phyloP scores from a whole-genome alignment of 495 filamentous ascomycete species.

The Podospora sp. region DNA sequence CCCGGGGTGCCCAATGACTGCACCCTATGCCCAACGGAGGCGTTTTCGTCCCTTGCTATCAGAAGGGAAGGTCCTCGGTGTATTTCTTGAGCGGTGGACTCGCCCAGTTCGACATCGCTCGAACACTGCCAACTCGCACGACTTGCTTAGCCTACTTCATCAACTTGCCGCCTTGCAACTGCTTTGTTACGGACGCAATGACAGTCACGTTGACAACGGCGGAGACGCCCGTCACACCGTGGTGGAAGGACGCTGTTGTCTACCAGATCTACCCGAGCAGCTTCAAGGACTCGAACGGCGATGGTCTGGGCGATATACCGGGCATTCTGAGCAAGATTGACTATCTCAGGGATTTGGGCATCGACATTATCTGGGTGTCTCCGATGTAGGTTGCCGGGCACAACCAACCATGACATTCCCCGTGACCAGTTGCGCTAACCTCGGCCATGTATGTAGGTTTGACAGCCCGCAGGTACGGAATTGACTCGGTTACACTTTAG shows the following conservation, averaged over 20 bases:
- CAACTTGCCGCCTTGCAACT: neutral
- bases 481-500: neutral
- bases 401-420: neutral
- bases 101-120: neutral
- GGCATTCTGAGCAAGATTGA: slow-evolving; percentile 69
- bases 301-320: slow-evolving; percentile 68
- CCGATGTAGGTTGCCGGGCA: slow-evolving; percentile 45
- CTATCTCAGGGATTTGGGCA: slow-evolving; percentile 63
- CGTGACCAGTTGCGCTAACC: neutral
- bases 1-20: neutral
- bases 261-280: slow-evolving; percentile 75
- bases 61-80: neutral
- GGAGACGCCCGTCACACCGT: slow-evolving; percentile 15
- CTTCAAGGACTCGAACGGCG: slow-evolving; percentile 68
- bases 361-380: slow-evolving; percentile 70
- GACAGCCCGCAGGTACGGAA: slow-evolving; percentile 57
- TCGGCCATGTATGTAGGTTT: slow-evolving; percentile 40
- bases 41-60: neutral
- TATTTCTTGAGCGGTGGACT: neutral
- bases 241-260: slow-evolving; percentile 52
- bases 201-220: slow-evolving; percentile 15
- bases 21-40: neutral
- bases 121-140: neutral
- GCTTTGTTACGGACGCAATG: neutral
- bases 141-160: neutral